Base-by-base conservation (phyloP, 1,284 basidiomycete species). In the Puccinia coronata region DNA sequence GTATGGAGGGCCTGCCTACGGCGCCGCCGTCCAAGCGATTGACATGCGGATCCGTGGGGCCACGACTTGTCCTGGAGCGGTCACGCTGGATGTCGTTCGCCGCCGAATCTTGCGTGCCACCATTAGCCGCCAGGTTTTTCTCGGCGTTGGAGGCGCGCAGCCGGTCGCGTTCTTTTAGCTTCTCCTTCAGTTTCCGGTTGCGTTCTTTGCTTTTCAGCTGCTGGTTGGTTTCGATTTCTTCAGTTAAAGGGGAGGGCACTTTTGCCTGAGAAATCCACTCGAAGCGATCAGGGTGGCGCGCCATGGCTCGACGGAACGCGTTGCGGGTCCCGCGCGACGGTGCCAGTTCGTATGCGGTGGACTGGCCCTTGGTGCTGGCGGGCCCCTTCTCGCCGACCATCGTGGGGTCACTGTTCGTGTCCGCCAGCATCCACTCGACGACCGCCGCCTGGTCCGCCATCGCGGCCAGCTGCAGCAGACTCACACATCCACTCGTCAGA, bases 321-420 rank as follows among this genome's bases (percentile, higher is more conserved):
- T 97, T 93, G 39, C 96, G 91, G 0, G 92, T 89, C 0, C 86
- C 88, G 75, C 92, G 91, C 23, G 90, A 90, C 28, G 89, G 87
- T 20, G 94, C 91, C 23, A 96, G 87, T 85, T 99, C 94, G 87
- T 98, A 99, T 0, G 97, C 93, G 0, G 92, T 92, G n/a, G 83
- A 67, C 63, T 82, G 82, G 47, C 59, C 82, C 36, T 79, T 70
- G n/a, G 67, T 18, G 18, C 16, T 1, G 1, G 16, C 18, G 2
- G 61, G 23, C 20, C 36, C 34, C 73, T 73, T 82, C 14, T 82
- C 82, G 0, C 92, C 89, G 25, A 90, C 87, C 0, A 92, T 87
- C 0, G 95, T 96, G 0, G 97, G 96, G 86, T 98, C 91, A 0
- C 93, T 92, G 41, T 87, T 89, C n/a, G 89, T 88, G 55, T 94